phyloP scores from a whole-genome alignment of 306 rosid genomes.

The Malus sylvestris region DNA sequence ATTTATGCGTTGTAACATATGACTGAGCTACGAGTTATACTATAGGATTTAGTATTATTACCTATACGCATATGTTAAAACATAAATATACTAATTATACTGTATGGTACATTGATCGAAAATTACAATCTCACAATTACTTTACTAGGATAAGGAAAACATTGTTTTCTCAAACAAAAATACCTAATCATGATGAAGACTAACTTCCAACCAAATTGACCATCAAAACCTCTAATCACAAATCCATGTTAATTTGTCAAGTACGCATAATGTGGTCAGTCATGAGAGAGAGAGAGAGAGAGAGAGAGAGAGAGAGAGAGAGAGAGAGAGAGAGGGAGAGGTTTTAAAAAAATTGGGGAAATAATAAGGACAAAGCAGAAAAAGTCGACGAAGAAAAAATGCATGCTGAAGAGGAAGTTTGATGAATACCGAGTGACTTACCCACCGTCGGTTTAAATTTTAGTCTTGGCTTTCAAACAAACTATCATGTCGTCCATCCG shows the following conservation, averaged over 20 bases:
- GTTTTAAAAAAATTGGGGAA: neutral
- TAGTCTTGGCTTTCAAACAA: slow-evolving; percentile 49
- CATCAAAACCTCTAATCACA: neutral
- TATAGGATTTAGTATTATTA: too few relatives aligned
- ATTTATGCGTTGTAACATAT: neutral
- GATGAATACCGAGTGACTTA: slow-evolving; percentile 18
- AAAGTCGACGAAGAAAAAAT: too few relatives aligned
- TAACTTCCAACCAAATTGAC: slow-evolving; percentile 16
- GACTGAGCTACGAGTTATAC: too few relatives aligned
- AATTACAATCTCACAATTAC: neutral
- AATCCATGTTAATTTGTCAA: neutral
- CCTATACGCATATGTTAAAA: too few relatives aligned
- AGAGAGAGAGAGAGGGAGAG: too few relatives aligned
- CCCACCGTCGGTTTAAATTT: slow-evolving; percentile 41
- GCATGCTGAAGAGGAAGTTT: neutral
- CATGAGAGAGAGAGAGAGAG: too few relatives aligned
- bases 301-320: neutral
- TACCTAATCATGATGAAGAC: slow-evolving; percentile 6
- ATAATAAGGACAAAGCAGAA: neutral
- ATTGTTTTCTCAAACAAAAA: neutral
- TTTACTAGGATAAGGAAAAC: neutral
- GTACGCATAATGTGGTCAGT: neutral
- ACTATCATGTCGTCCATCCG: slow-evolving; percentile 26
- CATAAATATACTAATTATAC: too few relatives aligned
- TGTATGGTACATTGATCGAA: too few relatives aligned